Percentiles rank a stretch among this genome's conserved stretches.
phyloP scores from a whole-genome alignment of 257 asterid species.

The Primulina tabacum region DNA sequence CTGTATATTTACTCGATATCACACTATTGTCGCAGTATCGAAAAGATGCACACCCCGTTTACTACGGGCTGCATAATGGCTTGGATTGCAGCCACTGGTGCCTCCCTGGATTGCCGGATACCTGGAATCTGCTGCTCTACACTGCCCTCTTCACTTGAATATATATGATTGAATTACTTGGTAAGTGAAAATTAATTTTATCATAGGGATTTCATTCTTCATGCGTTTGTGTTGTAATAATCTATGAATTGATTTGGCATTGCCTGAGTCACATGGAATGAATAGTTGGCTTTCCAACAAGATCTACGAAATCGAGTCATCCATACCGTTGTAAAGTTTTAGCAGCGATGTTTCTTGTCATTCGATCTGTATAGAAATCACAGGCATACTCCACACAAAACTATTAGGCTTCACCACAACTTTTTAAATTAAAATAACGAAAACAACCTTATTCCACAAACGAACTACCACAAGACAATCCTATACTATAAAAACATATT shows the following conservation, averaged over 20 bases:
- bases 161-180: background rate
- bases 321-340: too few species aligned
- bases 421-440: too few species aligned
- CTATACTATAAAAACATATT: too few species aligned
- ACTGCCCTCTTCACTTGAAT: conserved; percentile 46
- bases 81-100: conserved; percentile 99
- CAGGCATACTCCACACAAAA: too few species aligned
- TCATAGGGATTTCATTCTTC: background rate
- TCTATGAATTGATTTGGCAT: background rate
- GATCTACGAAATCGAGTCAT: too few species aligned
- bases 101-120: conserved; percentile 92
- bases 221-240: background rate
- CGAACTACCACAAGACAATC: too few species aligned
- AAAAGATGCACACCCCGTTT: conserved; percentile 78
- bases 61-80: conserved; percentile 54
- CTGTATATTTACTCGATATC: conserved; percentile 68
- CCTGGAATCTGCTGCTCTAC: conserved; percentile 82
- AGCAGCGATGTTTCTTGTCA: too few species aligned
- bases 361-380: too few species aligned
- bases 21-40: conserved; percentile 74
- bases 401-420: too few species aligned
- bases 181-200: background rate
- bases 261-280: background rate
- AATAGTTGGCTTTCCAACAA: background rate
- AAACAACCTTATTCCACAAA: too few species aligned